Evolutionary conservation across 148 eudicot genomes (phyloP), one percentile per base, ranked within the genome.

Genomic region (Fagopyrum esculentum): DNA sequence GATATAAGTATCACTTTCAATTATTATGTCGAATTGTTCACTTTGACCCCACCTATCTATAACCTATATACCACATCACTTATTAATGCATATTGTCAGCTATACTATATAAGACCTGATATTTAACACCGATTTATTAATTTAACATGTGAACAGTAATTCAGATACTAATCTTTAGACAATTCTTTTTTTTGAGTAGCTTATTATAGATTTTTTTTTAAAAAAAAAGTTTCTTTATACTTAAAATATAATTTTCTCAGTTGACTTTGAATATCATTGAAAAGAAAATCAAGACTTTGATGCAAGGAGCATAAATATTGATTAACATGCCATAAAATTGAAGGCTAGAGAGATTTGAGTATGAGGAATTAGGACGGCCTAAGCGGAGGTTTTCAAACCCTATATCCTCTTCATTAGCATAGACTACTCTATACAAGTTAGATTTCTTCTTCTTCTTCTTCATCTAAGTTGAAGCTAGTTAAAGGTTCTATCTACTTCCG

Each of bases 1-100:
- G 60, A 54, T 54, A 17, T 19, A 54, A 54, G 57, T 54, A 54
- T 54, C 57, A n/a, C 59, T n/a, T 55, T 55, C 60, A 55, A 55
- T n/a, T 55, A 55, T 55, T 55, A 16, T n/a, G 26, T 55, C 60
- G 40, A 35, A 55, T 55, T 55, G n/a, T 55, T 22, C 60, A 6
- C 60, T 16, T 55, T 55, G 60, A 55, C 60, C 60, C 60, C 7
- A 55, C 40, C 40, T 35, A 35, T 35, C 40, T 35, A 22, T 22
- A 35, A 35, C 3, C 40, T 35, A 35, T 35, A 2, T 35, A 35
- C 40, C 40, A 35, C 40, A 35, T 35, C 2, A 35, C 40, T 35
- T 35, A 35, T 35, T 2, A 35, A 35, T 35, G 40, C 40, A 35
- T 35, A n/a, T 35, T 2, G 0, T 35, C 40, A 22, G 26, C 26